phyloP scores from a whole-genome alignment of 129 eudicot genomes.

The Helianthus annuus region HanXRQr2.0-SUNRISE NC_035438.2:140240309-140240808 shows the following conservation, averaged over 20 bases:
- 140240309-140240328: too few species aligned
- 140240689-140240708: slow-evolving; percentile 54
- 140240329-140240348: too few species aligned
- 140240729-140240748: slow-evolving; percentile 50
- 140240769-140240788: slow-evolving; percentile 46
- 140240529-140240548: slow-evolving; percentile 83
- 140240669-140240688: slow-evolving; percentile 63
- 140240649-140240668: slow-evolving; percentile 22
- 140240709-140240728: slow-evolving; percentile 44
- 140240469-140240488: slow-evolving; percentile 65
- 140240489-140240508: slow-evolving; percentile 52
- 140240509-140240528: slow-evolving; percentile 75
- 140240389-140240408: background rate
- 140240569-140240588: slow-evolving; percentile 38
- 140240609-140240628: background rate
- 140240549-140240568: slow-evolving; percentile 79
- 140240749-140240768: slow-evolving; percentile 37
- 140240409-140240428: background rate
- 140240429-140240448: slow-evolving; percentile 30
- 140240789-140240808: slow-evolving; percentile 71
- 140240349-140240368: too few species aligned
- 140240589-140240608: background rate
- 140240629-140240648: slow-evolving; percentile 1
- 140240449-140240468: slow-evolving; percentile 63
- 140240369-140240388: too few species aligned